Conservation (phyloP, 306 rosid genomes). For the Aeschynomene evenia region DNA sequence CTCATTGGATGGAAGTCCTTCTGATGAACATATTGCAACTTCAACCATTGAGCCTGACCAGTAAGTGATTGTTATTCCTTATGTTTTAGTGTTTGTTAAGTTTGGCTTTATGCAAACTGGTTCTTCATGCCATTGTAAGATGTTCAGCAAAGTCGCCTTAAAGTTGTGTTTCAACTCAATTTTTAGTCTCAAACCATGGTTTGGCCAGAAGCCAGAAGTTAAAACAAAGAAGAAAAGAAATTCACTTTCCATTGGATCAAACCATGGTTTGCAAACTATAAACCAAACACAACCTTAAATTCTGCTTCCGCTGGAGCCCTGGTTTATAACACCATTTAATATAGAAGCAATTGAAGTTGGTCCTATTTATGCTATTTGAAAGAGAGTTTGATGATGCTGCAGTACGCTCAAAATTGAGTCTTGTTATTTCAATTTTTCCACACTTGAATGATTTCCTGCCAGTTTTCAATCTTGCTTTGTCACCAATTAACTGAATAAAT, state of each 20-base stretch:
- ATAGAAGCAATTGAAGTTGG: constrained; percentile 2
- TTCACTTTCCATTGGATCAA: too few species aligned
- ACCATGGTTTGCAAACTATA: too few species aligned
- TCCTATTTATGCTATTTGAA: constrained; percentile 2
- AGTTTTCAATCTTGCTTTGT: constrained; percentile 20
- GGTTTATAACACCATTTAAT: not conserved
- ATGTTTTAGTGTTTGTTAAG: not conserved
- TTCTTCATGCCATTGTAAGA: too few species aligned
- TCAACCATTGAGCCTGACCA: constrained; percentile 43
- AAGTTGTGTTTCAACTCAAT: too few species aligned
- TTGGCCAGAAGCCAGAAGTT: too few species aligned
- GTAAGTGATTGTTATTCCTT: constrained; percentile 47
- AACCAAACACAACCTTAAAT: not conserved
- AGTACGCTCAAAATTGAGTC: not conserved
- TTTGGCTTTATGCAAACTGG: too few species aligned
- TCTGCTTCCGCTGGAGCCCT: not conserved
- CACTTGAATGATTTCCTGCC: not conserved
- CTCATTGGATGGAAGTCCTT: constrained; percentile 51
- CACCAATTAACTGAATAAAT: constrained; percentile 5
- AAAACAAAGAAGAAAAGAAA: too few species aligned
- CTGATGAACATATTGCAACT: constrained; percentile 47
- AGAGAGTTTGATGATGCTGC: constrained; percentile 7
- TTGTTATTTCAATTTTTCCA: not conserved
- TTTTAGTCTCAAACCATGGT: too few species aligned
- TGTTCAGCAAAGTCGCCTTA: too few species aligned